phyloP scores from a whole-genome alignment of 2,329 filamentous ascomycete species.

The Fusarium metavorans region DNA sequence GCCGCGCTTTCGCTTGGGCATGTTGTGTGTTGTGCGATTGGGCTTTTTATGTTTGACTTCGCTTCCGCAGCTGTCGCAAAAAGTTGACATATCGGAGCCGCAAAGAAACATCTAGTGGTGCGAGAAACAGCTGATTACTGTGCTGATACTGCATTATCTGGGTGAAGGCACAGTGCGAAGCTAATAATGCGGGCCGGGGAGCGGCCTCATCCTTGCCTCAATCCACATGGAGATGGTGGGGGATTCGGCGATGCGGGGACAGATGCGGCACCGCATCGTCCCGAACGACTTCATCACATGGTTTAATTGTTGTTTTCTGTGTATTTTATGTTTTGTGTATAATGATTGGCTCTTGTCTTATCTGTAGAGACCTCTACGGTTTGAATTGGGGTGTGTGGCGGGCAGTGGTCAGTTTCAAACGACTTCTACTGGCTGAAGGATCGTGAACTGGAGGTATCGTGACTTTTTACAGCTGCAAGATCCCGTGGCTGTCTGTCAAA shows the following conservation, averaged over 20 bases:
- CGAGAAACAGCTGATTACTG: slow-evolving; percentile 50
- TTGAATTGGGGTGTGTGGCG: neutral
- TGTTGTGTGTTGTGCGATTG: slow-evolving; percentile 43
- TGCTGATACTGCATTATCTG: accelerated
- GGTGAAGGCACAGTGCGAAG: slow-evolving; percentile 13
- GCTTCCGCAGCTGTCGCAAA: slow-evolving; percentile 33
- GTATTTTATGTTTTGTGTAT: neutral
- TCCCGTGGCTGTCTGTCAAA: neutral
- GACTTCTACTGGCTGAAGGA: neutral
- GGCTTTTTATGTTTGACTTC: slow-evolving; percentile 29
- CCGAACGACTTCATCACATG: slow-evolving; percentile 6
- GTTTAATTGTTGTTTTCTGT: neutral
- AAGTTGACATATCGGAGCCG: slow-evolving; percentile 34
- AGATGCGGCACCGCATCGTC: slow-evolving; percentile 24
- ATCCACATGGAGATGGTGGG: slow-evolving; percentile 28
- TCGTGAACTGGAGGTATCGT: neutral
- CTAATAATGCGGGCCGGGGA: neutral
- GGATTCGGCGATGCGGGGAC: slow-evolving; percentile 26
- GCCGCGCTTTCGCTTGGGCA: slow-evolving; percentile 70
- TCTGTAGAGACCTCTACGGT: neutral
- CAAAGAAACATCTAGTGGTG: slow-evolving; percentile 65
- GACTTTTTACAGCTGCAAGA: neutral
- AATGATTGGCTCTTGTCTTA: neutral
- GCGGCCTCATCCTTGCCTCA: slow-evolving; percentile 6
- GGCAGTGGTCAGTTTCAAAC: neutral